Evolutionary conservation across 2,329 filamentous ascomycete genomes (phyloP), one percentile per base, ranked within the genome.

Genomic region (Hymenoscyphus occultus): DNA sequence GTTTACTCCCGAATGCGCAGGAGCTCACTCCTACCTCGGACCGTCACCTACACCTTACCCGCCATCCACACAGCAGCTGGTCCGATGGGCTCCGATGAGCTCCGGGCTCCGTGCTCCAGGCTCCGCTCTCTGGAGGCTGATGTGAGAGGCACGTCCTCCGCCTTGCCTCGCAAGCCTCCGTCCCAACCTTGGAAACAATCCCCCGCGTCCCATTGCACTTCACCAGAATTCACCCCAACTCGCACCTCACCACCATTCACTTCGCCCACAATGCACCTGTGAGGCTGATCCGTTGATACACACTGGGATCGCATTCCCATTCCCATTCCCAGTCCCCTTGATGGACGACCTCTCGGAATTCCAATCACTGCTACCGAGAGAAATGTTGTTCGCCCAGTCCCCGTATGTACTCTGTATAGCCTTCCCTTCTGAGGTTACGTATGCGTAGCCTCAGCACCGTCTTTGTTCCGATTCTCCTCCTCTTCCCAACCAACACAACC

Each of bases 181-280:
- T 51, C 45, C 10, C 45, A 51, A 28, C 45, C 45, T 51, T 22
- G n/a, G n/a, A 22, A 51, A 51, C n/a, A 22, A 51, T 51, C 19
- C 45, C 60, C 60, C 60, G 60, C 60, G 59, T 39, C 32, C 28
- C 45, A n/a, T 54, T 45, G 40, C 19, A 61, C 60, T 61, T 61
- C 48, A 56, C 48, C 45, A 22, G 10, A 51, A 22, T 51, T 51
- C 45, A 22, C n/a, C 45, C n/a, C 45, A 28, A 6, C 45, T 22
- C 19, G 19, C 19, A 51, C 45, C 45, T 51, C 45, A 9, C n/a
- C n/a, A n/a, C 22, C n/a, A 22, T 51, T 51, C 45, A 51, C 45
- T 51, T 19, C 45, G 19, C 45, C 45, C 45, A 51, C 45, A 22
- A 51, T 51, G 45, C 45, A 51, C 45, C 45, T 51, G 45, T 51